Evolutionary conservation across 768 basidiomycete genomes (phyloP), one percentile per base, ranked within the genome.

Genomic region (Lactarius pseudohatsudake): DNA sequence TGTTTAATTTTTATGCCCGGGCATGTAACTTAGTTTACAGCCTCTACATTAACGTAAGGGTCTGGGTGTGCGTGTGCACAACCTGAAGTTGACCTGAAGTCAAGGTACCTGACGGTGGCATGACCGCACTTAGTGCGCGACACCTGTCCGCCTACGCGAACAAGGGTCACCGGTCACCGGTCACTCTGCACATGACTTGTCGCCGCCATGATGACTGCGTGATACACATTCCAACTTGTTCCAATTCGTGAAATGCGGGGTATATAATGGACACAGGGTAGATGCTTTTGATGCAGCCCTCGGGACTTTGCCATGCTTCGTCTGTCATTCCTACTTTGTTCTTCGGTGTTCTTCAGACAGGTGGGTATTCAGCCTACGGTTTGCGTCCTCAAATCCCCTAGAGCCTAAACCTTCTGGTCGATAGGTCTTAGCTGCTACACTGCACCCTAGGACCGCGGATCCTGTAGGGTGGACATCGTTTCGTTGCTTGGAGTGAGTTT

Each of bases 401-500:
- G 30, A 3, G 6, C 5, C 57, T 59, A 22, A 34, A 18, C 30
- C 57, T 15, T n/a, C 40, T 22, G 30, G 22, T 40, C 57, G 1
- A 15, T 36, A 36, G 57, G 57, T 59, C n/a, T 13, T 59, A 13
- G 57, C 34, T 36, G 30, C 57, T 34, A 22, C 34, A 2, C 0
- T 30, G 53, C 22, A 13, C 1, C 53, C 16, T 15, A 30, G 53
- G 22, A 28, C 1, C 26, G 22, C 53, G 22, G 28, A 22, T 30
- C 34, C 30, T 3, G 10, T 32, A n/a, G 57, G 38, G 26, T 61
- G 59, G 59, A 30, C n/a, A 3, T 15, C 10, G 1, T 13, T 15
- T 11, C 26, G 22, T 4, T 61, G 59, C 22, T 30, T 43, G 7
- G 59, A 61, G 59, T 61, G n/a, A 41, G 59, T 61, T 20, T 28